A percentile compares a stretch with the other conserved stretches of the same genome.
phyloP scores from a whole-genome alignment of 2,329 filamentous ascomycete species.

The Aspergillus hiratsukae region DNA sequence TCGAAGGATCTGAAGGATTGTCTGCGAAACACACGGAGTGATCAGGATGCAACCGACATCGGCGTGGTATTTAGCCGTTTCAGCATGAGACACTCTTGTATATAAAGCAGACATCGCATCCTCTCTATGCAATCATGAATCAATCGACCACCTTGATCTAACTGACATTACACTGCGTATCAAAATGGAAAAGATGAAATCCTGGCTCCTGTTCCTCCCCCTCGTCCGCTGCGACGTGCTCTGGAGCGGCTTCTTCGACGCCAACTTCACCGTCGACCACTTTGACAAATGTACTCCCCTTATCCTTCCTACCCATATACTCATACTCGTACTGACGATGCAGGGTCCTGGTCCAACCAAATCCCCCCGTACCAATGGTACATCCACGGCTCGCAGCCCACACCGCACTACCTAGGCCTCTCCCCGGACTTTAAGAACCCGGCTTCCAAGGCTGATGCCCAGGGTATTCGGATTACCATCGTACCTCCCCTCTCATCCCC shows the following conservation, averaged over 20 bases:
- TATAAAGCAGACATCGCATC: neutral
- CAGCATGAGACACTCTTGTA: neutral
- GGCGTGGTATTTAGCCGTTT: neutral
- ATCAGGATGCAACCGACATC: too few species aligned
- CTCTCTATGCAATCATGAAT: neutral
- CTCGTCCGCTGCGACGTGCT: constrained; percentile 20
- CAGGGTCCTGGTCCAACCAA: constrained; percentile 63
- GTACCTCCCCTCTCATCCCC: constrained; percentile 16
- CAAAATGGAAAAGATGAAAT: constrained; percentile 10
- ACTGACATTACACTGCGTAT: neutral
- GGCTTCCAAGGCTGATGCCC: constrained; percentile 55
- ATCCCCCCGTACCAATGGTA: constrained; percentile 71
- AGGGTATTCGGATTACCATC: constrained; percentile 67
- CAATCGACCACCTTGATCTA: neutral
- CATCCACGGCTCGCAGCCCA: constrained; percentile 59
- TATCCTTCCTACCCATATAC: too few species aligned
- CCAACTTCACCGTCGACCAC: constrained; percentile 16
- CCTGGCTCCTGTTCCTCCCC: constrained; percentile 2
- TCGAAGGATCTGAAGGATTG: too few species aligned
- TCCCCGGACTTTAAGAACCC: constrained; percentile 61
- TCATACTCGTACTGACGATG: neutral
- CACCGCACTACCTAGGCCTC: constrained; percentile 56
- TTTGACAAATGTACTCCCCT: constrained; percentile 21
- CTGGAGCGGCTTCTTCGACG: constrained; percentile 27
- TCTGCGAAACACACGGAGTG: too few species aligned